These are phyloP conservation scores for Erythrobasidium hasegawianum DNA, from an alignment of 1,284 basidiomycete species.

Conservation along the genomic window DNA sequence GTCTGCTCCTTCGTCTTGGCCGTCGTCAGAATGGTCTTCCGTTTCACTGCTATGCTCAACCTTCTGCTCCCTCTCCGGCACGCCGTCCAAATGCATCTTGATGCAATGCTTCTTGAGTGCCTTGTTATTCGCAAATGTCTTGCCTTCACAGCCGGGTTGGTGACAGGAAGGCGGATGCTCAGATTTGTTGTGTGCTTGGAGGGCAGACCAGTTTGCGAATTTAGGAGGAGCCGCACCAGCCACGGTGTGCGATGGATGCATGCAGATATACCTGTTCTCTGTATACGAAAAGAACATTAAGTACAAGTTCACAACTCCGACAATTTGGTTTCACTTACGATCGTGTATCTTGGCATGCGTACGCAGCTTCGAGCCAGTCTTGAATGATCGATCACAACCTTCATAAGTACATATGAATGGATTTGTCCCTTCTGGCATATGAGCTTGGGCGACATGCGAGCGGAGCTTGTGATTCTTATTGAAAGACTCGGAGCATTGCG, in stretches of 20 bases:
- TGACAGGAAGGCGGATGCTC: conserved; percentile 76
- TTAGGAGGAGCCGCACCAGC: conserved; percentile 47
- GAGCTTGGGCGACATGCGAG: conserved; percentile 65
- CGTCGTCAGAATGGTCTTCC: not conserved
- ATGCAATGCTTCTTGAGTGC: conserved; percentile 70
- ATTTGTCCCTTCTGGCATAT: conserved; percentile 74
- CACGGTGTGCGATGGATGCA: conserved; percentile 59
- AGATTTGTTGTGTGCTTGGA: conserved; percentile 72
- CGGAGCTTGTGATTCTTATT: conserved; percentile 75
- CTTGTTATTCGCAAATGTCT: conserved; percentile 66
- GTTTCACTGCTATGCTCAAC: not conserved
- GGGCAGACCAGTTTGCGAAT: conserved; percentile 75
- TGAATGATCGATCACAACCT: conserved; percentile 72
- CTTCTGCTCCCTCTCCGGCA: conserved; percentile 5
- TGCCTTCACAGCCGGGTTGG: conserved; percentile 64
- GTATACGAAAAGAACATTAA: no score
- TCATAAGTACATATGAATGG: conserved; percentile 68
- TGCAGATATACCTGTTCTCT: conserved; percentile 81
- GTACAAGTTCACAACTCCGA: no score
- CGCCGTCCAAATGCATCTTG: conserved; percentile 54
- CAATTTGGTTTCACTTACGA: no score
- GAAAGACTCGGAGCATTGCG: conserved; percentile 66
- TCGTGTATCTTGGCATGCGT: conserved; percentile 76
- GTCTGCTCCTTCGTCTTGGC: no score
- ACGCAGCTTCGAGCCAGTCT: conserved; percentile 70